Evolutionary conservation across 352 stramenopile genomes (phyloP), one percentile per base, ranked within the genome.

Genomic region (Pythium brachiatum): DNA sequence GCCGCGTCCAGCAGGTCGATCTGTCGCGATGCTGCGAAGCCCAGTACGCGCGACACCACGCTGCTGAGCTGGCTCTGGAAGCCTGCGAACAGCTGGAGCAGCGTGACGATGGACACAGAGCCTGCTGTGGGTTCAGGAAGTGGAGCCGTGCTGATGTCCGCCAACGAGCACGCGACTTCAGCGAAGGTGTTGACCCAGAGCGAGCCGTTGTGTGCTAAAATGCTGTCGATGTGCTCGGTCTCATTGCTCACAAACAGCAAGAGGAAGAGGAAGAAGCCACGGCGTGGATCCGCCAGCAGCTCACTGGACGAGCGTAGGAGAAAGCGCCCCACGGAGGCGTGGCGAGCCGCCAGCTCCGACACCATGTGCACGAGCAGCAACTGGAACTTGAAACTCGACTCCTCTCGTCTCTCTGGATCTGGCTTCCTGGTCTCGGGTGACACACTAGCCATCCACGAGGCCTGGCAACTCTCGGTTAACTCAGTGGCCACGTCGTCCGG

Each of bases 151-250:
- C 12, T 34, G 6, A 29, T 48, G 20, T 61, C 48, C 16, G 20
- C 36, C n/a, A 70, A 23, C 0, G 21, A 20, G 34, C 63, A 70
- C 23, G 57, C 56, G 12, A 60, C 43, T 8, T 55, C 63, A 0
- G 64, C 36, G 26, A 78, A 72, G 16, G 62, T 46, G 43, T 78
- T 78, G 21, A 81, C 53, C 73, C 73, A 81, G 13, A 76, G n/a
- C 1, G 70, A 78, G 38, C 53, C 64, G 54, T 68, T 72, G 25
- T 44, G 29, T 4, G 7, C 18, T 12, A 78, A 26, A 2, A 71
- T 27, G 0, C 12, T 34, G 2, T 74, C 59, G 2, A 72, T 41
- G 2, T 68, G 64, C 41, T 64, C 29, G 12, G 62, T 64, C 21
- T 69, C 56, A n/a, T 21, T 52, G 8, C 53, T 53, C 7, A 39